Evolutionary conservation across 1,284 basidiomycete species (phyloP).

Genomic region (Rhodotorula mucilaginosa): DNA sequence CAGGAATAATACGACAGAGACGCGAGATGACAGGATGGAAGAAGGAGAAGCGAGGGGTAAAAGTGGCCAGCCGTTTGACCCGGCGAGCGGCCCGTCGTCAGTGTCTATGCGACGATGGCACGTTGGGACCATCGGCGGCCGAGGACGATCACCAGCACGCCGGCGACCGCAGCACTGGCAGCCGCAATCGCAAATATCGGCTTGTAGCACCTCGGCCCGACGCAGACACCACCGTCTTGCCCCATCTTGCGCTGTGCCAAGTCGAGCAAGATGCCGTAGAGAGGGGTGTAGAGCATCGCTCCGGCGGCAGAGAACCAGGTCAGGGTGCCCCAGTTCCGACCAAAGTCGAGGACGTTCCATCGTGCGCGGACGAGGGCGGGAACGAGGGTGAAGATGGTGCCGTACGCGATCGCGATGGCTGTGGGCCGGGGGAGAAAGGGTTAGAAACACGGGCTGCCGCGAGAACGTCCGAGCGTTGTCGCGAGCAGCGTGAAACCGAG

Average conservation of each 20-base stretch:
- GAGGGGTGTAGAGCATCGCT: slow-evolving; percentile 37
- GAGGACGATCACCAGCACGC: slow-evolving; percentile 8
- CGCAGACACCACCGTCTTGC: not conserved
- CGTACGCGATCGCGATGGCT: slow-evolving; percentile 36
- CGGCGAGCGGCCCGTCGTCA: too few relatives aligned
- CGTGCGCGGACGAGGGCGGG: slow-evolving; percentile 40
- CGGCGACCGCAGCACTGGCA: slow-evolving; percentile 9
- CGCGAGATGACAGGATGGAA: too few relatives aligned
- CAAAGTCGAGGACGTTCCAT: slow-evolving; percentile 39
- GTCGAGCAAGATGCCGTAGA: slow-evolving; percentile 39
- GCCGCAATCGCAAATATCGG: slow-evolving; percentile 25
- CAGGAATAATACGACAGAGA: too few relatives aligned
- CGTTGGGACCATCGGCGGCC: slow-evolving; percentile 14
- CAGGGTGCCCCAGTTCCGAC: slow-evolving; percentile 42
- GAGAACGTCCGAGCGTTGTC: too few relatives aligned
- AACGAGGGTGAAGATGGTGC: slow-evolving; percentile 36
- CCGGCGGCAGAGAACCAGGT: slow-evolving; percentile 42
- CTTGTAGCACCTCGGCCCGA: slow-evolving; percentile 18
- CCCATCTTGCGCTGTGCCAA: slow-evolving; percentile 1
- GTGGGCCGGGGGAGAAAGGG: not conserved
- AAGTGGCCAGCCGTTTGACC: not conserved
- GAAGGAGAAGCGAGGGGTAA: not conserved
- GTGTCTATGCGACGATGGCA: not conserved
- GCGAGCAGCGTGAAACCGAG: not conserved
- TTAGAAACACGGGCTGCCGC: not conserved